Conservation (phyloP, 768 basidiomycete species). For the Tylopilus sp. region DNA sequence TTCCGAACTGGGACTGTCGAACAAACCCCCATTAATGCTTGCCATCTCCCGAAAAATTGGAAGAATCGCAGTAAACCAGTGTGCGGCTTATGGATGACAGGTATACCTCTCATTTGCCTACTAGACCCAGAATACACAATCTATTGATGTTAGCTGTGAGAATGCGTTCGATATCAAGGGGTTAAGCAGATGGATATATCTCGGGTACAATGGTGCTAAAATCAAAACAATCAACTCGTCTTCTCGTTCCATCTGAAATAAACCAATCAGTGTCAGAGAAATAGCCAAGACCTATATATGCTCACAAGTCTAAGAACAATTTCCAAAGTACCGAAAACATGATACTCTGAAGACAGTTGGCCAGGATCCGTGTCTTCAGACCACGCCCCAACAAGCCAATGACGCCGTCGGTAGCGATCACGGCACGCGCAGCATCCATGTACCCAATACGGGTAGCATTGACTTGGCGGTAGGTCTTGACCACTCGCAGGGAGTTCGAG, state of each 20-base stretch:
- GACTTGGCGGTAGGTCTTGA: conserved; percentile 96
- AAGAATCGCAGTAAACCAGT: too few species aligned
- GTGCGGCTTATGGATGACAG: too few species aligned
- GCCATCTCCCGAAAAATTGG: too few species aligned
- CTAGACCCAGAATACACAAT: too few species aligned
- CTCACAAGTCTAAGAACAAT: conserved; percentile 84
- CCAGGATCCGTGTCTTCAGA: conserved; percentile 81
- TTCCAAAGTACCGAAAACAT: conserved; percentile 94
- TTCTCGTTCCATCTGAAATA: conserved; percentile 35
- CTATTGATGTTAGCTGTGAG: background rate
- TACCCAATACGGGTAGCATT: conserved; percentile 81
- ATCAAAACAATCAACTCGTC: conserved; percentile 8
- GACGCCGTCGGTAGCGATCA: conserved; percentile 75
- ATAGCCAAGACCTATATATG: conserved; percentile 18
- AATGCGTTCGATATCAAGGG: background rate
- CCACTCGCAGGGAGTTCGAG: conserved; percentile 85
- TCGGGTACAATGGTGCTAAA: background rate
- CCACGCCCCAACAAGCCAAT: conserved; percentile 82
- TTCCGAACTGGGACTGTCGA: too few species aligned
- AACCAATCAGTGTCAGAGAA: background rate
- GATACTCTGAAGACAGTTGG: conserved; percentile 89
- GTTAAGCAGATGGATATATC: background rate
- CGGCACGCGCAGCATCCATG: conserved; percentile 67
- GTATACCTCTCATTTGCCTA: too few species aligned
- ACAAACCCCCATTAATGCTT: too few species aligned